Evolutionary conservation across 2,329 filamentous ascomycete species (phyloP), one percentile per base, ranked within the genome.

Genomic region (Stagonosporopsis cucurbitacearum): DNA sequence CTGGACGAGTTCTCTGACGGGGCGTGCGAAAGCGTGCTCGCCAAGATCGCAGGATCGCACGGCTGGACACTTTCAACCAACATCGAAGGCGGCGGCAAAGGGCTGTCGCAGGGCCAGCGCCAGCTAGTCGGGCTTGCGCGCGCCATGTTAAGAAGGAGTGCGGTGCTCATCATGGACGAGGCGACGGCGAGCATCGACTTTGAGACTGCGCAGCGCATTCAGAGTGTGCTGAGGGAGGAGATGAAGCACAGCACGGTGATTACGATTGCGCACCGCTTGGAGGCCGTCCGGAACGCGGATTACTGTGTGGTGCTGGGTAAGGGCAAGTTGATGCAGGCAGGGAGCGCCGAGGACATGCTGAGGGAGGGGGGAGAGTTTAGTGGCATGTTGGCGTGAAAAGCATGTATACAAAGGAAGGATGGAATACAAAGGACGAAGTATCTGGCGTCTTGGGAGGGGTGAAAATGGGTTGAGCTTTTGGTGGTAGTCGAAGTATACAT

Each of bases 111-210:
- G 64, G 87, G 86, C 0, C 86, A 89, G 67, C 75, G 86, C 42
- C 87, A 89, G 65, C 78, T 89, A 0, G 84, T 89, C 3, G 86
- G 86, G 0, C 76, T 89, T 1, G 84, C 86, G 0, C 72, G 87
- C n/a, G 86, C 87, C 0, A 80, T 89, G 49, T 71, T 89, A 42
- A 74, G 86, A 8, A 75, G 83, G n/a, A 86, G 84, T 54, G 76
- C 84, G 0, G 82, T 89, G 58, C 78, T 89, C 9, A 83, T 89
- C 46, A 79, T 89, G 66, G 87, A 89, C 64, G 87, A 89, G 65
- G 86, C 86, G 2, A 88, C 86, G 2, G 86, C 86, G 2, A 85
- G 82, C 44, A 86, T 88, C 58, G 86, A 89, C 68, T 79, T 81
- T 48, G 84, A 87, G 59, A 88, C 85, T 1, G 84, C 85, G 15